A percentile compares a stretch with the other conserved stretches of the same genome.
Evolutionary conservation across 371 early-diverging fungal species (phyloP).

Genomic region (Apophysomyces sp.): DNA sequence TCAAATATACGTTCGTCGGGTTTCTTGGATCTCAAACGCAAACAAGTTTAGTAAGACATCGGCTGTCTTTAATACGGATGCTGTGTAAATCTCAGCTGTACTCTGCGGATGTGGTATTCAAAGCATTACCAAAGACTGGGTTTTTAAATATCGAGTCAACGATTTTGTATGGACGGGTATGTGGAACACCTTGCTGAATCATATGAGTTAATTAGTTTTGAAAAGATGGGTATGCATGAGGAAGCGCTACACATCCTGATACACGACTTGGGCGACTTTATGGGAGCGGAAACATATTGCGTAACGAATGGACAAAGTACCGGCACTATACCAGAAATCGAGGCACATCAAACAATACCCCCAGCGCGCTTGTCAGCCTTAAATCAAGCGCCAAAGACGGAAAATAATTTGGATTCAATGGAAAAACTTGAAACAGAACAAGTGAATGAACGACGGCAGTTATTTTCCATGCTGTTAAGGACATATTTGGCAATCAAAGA

Average conservation of each 20-base stretch:
- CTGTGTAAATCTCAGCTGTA: constrained; percentile 37
- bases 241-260: constrained; percentile 55
- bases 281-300: constrained; percentile 68
- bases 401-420: background rate
- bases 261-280: constrained; percentile 56
- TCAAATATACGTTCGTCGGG: constrained; percentile 28
- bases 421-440: constrained; percentile 9
- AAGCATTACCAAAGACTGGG: constrained; percentile 26
- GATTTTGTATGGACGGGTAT: constrained; percentile 54
- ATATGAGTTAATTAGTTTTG: background rate
- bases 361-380: constrained; percentile 27
- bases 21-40: constrained; percentile 24
- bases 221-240: constrained; percentile 52
- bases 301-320: constrained; percentile 52
- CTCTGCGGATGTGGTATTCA: constrained; percentile 22
- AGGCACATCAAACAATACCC: constrained; percentile 4
- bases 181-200: background rate
- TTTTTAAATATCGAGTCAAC: constrained; percentile 48
- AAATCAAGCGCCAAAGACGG: background rate
- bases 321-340: constrained; percentile 21
- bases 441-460: constrained; percentile 25
- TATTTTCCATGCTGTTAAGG: constrained; percentile 40
- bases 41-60: constrained; percentile 23
- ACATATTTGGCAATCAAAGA: constrained; percentile 38
- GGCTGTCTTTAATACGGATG: constrained; percentile 32